These are phyloP conservation scores for Datura wrightii DNA, from an alignment of 257 asterid genomes.

Conservation along the genomic window DNA sequence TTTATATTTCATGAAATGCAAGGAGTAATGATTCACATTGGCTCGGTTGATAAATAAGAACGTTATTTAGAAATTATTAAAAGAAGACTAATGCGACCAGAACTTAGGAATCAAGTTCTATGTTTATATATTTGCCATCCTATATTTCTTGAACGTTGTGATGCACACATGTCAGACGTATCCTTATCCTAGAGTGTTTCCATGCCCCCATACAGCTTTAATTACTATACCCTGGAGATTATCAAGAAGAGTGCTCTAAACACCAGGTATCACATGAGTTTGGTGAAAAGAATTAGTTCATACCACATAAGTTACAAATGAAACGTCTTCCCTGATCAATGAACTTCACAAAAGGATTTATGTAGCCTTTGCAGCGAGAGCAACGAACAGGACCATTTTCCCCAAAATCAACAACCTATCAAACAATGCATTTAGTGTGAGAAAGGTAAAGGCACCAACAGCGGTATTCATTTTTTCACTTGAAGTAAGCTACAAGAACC, in stretches of 20 bases:
- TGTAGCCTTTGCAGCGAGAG: constrained; percentile 95
- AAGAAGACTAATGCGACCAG: not conserved
- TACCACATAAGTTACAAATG: constrained; percentile 95
- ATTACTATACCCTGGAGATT: not conserved
- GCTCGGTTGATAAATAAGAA: too few species aligned
- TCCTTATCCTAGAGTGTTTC: not conserved
- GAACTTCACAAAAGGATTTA: constrained; percentile 94
- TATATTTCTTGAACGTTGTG: not conserved
- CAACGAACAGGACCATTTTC: constrained; percentile 98
- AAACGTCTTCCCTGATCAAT: constrained; percentile 93
- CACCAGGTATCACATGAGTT: not conserved
- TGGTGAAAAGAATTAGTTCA: constrained; percentile 37
- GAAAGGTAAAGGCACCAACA: not conserved
- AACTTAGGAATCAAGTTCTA: not conserved
- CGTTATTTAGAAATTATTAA: too few species aligned
- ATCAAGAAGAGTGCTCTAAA: not conserved
- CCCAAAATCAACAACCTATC: constrained; percentile 93
- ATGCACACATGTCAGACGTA: not conserved
- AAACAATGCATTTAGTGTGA: constrained; percentile 13
- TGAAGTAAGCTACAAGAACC: too few species aligned
- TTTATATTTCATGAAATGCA: too few species aligned
- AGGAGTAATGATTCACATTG: too few species aligned
- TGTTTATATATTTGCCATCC: not conserved
- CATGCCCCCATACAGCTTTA: not conserved
- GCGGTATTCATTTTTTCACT: not conserved